Conservation (phyloP, 331 rosid species). For the Malus hybrid region DNA sequence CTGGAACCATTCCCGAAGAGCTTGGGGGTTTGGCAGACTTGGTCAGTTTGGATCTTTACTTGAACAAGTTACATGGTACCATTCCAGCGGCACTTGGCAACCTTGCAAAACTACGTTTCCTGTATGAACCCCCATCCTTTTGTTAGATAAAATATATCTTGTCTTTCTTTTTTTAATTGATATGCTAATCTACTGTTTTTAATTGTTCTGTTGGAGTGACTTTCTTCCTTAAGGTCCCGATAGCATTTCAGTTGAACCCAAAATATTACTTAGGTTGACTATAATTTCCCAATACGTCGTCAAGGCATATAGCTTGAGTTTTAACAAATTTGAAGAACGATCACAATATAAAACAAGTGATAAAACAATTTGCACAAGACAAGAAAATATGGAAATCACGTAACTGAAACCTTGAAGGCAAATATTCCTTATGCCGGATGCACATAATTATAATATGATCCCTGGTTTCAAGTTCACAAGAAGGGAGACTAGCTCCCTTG, state of each 20-base stretch:
- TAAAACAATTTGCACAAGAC: not conserved
- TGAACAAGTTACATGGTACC: constrained; percentile 46
- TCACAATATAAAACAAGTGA: not conserved
- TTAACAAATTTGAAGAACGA: not conserved
- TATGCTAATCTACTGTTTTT: not conserved
- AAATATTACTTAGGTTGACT: not conserved
- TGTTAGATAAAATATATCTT: too few species aligned
- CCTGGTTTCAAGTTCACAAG: not conserved
- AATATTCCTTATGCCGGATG: not conserved
- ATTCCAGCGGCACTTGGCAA: constrained; percentile 38
- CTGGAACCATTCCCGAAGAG: constrained; percentile 70
- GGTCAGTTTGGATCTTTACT: constrained; percentile 66
- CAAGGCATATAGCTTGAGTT: not conserved
- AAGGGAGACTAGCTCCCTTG: not conserved
- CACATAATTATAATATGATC: not conserved
- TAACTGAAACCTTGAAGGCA: not conserved
- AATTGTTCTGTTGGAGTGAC: not conserved
- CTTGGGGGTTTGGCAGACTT: constrained; percentile 51
- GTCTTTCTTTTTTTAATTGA: too few species aligned
- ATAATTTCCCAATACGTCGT: not conserved
- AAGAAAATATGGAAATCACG: not conserved
- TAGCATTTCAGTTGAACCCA: not conserved
- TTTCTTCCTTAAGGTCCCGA: not conserved
- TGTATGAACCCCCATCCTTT: too few species aligned
- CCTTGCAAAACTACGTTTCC: too few species aligned